A percentile compares a stretch with the other conserved stretches of the same genome.
Conservation (phyloP, 495 filamentous ascomycete genomes). For the Cercophora sp. region DNA sequence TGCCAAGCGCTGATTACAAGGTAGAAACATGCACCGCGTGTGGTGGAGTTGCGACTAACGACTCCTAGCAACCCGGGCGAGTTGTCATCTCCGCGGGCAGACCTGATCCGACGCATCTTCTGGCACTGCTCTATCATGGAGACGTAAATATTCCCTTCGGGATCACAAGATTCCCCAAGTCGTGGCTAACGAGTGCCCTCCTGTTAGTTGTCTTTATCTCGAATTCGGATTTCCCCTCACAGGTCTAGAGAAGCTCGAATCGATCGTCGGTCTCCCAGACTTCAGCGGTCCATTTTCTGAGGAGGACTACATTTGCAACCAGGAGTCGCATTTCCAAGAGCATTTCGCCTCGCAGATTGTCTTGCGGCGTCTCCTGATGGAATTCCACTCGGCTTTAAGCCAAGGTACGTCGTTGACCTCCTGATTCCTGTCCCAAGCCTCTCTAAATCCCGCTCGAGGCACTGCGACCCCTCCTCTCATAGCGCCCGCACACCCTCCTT, state of each 20-base stretch:
- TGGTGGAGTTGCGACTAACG: slow-evolving; percentile 12
- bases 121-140: slow-evolving; percentile 60
- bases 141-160: slow-evolving; percentile 35
- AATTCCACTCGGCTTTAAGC: slow-evolving; percentile 47
- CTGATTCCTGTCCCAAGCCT: background rate
- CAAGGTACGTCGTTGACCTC: slow-evolving; percentile 35
- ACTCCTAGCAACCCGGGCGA: slow-evolving; percentile 40
- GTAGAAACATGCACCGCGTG: slow-evolving; percentile 22
- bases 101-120: slow-evolving; percentile 51
- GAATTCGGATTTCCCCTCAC: slow-evolving; percentile 54
- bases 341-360: slow-evolving; percentile 57
- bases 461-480: background rate
- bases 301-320: slow-evolving; percentile 45
- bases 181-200: background rate
- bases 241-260: slow-evolving; percentile 47
- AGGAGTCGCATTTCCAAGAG: slow-evolving; percentile 49
- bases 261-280: slow-evolving; percentile 47
- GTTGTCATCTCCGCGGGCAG: slow-evolving; percentile 43
- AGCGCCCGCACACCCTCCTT: slow-evolving; percentile 8
- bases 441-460: background rate
- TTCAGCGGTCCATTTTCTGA: slow-evolving; percentile 45
- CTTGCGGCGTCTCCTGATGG: slow-evolving; percentile 47
- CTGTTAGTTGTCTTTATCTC: slow-evolving; percentile 44
- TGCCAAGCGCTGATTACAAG: slow-evolving; percentile 50
- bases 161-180: background rate